Conservation (phyloP, 441 rosid species). For the Adansonia madagascariensis region DNA sequence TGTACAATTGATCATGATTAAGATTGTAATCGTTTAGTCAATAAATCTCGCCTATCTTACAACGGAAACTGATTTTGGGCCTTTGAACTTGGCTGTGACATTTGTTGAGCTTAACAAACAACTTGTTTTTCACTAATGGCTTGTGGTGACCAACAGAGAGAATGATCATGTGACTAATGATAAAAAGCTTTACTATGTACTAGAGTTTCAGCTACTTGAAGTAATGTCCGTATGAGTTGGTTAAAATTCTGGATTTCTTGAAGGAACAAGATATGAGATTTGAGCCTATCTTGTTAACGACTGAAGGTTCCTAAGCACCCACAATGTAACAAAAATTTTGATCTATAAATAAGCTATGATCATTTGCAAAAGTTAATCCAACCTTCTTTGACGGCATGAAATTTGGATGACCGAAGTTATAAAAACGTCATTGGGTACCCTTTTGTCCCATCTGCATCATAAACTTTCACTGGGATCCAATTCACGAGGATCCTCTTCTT, state of each 20-base stretch:
- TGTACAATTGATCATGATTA: neutral
- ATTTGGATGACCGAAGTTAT: constrained; percentile 17
- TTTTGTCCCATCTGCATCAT: constrained; percentile 25
- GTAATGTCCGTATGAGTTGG: neutral
- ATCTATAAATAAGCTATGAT: neutral
- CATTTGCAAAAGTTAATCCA: constrained; percentile 22
- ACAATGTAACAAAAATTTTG: constrained; percentile 29
- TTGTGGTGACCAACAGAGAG: neutral
- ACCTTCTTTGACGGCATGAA: constrained; percentile 29
- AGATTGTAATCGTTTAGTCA: neutral
- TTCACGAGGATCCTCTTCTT: neutral
- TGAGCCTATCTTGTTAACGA: neutral
- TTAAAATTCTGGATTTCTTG: neutral
- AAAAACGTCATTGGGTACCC: constrained; percentile 29
- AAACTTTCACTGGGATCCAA: constrained; percentile 28
- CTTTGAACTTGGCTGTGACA: neutral
- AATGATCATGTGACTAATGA: neutral
- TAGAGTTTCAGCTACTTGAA: neutral
- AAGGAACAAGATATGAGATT: neutral
- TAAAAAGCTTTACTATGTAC: no score
- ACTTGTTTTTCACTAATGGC: neutral
- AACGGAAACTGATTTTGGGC: neutral
- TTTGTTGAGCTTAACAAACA: neutral
- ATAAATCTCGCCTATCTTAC: neutral
- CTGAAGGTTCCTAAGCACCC: constrained; percentile 21